Conservation (phyloP, 805 yeast species). For the Phaffomyces opuntiae region DNA sequence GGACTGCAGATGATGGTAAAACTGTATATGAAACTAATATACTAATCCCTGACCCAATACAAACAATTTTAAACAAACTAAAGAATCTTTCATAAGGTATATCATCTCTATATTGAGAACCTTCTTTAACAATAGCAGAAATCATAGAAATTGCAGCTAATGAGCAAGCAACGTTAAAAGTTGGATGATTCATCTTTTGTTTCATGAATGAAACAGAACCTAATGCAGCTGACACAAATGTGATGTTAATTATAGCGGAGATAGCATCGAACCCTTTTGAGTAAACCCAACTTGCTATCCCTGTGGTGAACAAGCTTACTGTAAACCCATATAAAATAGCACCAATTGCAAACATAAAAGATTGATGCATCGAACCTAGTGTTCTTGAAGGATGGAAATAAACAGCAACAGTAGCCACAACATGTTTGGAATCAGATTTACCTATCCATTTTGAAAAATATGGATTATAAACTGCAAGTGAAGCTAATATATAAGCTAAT, state of each 20-base stretch:
- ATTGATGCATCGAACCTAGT: constrained; percentile 74
- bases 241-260: constrained; percentile 47
- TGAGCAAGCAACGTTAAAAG: constrained; percentile 78
- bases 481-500: constrained; percentile 66
- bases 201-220: constrained; percentile 67
- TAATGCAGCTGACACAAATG: constrained; percentile 46
- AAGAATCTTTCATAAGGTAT: constrained; percentile 49
- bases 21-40: constrained; percentile 53
- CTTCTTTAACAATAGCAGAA: constrained; percentile 68
- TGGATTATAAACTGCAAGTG: constrained; percentile 59
- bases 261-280: constrained; percentile 38
- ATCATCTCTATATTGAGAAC: constrained; percentile 49
- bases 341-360: constrained; percentile 51
- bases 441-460: constrained; percentile 50
- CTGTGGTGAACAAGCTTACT: constrained; percentile 46
- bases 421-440: constrained; percentile 65
- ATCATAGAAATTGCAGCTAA: constrained; percentile 66
- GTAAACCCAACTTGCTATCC: constrained; percentile 39
- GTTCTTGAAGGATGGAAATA: constrained; percentile 81
- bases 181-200: constrained; percentile 55
- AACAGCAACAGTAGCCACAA: constrained; percentile 76
- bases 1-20: constrained; percentile 57
- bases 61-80: constrained; percentile 51
- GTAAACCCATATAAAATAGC: constrained; percentile 48
- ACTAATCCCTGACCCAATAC: constrained; percentile 53